Evolutionary conservation across 1,139 yeast species (phyloP).

Genomic region (Saccharomyces hybrid): DNA sequence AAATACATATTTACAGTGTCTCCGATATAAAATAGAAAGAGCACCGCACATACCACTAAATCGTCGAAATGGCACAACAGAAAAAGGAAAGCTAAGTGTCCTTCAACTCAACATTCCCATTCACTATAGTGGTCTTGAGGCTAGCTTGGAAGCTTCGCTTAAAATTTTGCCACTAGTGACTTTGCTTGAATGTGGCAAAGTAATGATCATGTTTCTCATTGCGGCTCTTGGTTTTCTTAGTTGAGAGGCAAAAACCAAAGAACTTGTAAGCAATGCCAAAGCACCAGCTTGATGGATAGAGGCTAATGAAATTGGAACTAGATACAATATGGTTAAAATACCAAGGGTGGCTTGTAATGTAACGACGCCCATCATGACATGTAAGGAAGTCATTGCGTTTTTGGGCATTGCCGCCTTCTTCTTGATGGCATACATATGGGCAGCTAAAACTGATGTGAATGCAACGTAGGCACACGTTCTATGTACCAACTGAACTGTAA

Average conservation of each 20-base stretch:
- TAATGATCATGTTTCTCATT: conserved; percentile 31
- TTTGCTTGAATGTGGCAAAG: conserved; percentile 29
- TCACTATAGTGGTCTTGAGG: conserved; percentile 14
- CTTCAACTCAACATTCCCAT: background rate
- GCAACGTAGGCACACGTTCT: conserved; percentile 79
- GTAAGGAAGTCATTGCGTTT: conserved; percentile 48
- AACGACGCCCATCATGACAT: conserved; percentile 71
- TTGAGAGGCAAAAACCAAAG: conserved; percentile 60
- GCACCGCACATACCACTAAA: background rate
- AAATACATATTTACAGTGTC: background rate
- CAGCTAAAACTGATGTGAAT: conserved; percentile 59
- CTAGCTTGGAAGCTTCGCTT: conserved; percentile 31
- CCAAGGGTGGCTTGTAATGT: conserved; percentile 80
- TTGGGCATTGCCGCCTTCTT: conserved; percentile 59
- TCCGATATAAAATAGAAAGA: background rate
- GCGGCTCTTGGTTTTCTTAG: conserved; percentile 60
- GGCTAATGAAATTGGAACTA: conserved; percentile 89
- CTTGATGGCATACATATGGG: conserved; percentile 54
- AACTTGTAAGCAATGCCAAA: conserved; percentile 72
- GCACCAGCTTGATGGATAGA: conserved; percentile 98
- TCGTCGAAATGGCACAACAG: background rate
- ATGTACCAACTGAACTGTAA: conserved; percentile 93
- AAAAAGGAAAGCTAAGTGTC: background rate
- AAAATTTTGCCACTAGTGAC: conserved; percentile 28
- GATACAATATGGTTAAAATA: conserved; percentile 70